phyloP scores from a whole-genome alignment of 1,284 basidiomycete genomes.

The Ustilago shanxiensis region DNA sequence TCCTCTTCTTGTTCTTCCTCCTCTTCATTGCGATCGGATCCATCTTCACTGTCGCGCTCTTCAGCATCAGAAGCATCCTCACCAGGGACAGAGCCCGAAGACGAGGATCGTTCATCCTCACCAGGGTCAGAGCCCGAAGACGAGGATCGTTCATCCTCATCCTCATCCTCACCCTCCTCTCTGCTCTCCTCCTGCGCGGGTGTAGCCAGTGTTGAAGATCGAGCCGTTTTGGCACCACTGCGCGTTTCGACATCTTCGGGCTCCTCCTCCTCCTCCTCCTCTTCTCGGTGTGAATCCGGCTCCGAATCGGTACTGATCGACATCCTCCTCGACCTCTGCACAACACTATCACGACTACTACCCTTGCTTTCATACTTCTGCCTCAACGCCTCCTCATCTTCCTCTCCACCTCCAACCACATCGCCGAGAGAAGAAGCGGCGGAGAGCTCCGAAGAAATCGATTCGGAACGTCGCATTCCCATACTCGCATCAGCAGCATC shows the following conservation, averaged over 20 bases:
- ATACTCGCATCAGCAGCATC: background rate
- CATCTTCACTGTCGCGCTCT: constrained; percentile 1
- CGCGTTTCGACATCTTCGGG: background rate
- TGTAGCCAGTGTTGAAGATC: background rate
- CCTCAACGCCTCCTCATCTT: background rate
- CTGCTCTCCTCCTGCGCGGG: background rate
- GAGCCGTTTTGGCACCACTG: background rate
- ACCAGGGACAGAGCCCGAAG: background rate
- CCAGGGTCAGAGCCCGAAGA: background rate
- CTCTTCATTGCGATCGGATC: background rate
- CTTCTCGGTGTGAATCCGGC: background rate
- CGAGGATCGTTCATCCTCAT: background rate
- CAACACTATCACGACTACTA: background rate
- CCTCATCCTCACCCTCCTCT: background rate
- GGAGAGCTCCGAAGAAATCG: background rate
- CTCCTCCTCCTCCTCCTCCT: background rate
- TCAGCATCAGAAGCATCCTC: background rate
- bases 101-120: background rate
- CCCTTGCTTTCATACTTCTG: background rate
- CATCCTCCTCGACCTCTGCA: background rate
- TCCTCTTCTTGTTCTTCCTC: constrained; percentile 10
- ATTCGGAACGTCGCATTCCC: background rate
- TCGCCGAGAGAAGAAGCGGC: background rate
- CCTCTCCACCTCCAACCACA: background rate
- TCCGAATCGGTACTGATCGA: constrained; percentile 2